A percentile compares a stretch with the other conserved stretches of the same genome.
Evolutionary conservation across 805 yeast genomes (phyloP).

Genomic region (Metschnikowia anglica): DNA sequence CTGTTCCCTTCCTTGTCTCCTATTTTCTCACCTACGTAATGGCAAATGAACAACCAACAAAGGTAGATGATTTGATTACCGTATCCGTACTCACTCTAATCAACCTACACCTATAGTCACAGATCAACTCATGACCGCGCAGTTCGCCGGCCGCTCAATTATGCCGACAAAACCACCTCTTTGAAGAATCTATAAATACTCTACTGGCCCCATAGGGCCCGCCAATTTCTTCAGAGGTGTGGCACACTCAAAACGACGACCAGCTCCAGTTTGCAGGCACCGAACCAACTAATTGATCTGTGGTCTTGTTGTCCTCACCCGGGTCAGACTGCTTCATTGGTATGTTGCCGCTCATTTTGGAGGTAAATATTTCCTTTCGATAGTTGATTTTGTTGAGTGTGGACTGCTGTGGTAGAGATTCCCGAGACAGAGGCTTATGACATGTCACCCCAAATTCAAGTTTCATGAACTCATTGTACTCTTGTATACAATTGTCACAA

Average conservation of each 20-base stretch:
- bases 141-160: too few relatives aligned
- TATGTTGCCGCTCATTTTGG: slow-evolving; percentile 4
- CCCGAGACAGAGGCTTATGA: slow-evolving; percentile 13
- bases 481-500: slow-evolving; percentile 64
- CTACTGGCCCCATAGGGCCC: not conserved
- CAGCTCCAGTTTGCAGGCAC: slow-evolving; percentile 80
- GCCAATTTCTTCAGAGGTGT: not conserved
- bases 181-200: slow-evolving; percentile 1
- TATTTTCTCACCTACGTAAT: too few relatives aligned
- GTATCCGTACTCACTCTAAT: too few relatives aligned
- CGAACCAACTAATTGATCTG: slow-evolving; percentile 39
- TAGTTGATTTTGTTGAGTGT: slow-evolving; percentile 6
- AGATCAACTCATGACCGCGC: too few relatives aligned
- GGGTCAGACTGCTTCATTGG: slow-evolving; percentile 12
- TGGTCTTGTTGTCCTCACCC: slow-evolving; percentile 11
- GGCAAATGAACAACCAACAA: too few relatives aligned
- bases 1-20: too few relatives aligned
- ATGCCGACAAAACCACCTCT: not conserved
- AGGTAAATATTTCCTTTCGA: slow-evolving; percentile 14
- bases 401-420: slow-evolving; percentile 9
- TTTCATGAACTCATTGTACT: slow-evolving; percentile 52
- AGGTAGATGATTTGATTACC: too few relatives aligned
- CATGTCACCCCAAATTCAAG: slow-evolving; percentile 38
- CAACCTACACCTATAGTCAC: too few relatives aligned
- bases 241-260: slow-evolving; percentile 56